Percentiles rank a stretch among this genome's conserved stretches.
These are phyloP conservation scores for Lotus japonicus DNA, from an alignment of 306 rosid species.

Conservation along the genomic window DNA sequence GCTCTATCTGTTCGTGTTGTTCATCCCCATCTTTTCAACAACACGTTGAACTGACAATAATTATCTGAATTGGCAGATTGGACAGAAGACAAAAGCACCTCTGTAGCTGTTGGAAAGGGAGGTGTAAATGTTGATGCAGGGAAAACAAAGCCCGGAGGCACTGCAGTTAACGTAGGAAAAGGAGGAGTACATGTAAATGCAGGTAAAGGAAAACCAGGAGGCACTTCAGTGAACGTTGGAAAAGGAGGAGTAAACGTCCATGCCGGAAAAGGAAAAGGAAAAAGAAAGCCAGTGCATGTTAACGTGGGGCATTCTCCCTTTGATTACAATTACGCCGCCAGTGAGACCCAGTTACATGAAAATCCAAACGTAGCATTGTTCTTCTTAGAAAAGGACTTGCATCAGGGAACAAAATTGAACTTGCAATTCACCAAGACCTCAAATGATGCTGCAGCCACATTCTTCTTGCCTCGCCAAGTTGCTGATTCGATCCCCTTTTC, in stretches of 20 bases:
- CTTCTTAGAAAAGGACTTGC: conserved; percentile 67
- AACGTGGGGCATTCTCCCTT: conserved; percentile 2
- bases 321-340: not conserved
- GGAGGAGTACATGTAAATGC: conserved; percentile 25
- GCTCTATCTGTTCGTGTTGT: too few relatives aligned
- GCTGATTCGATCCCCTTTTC: conserved; percentile 66
- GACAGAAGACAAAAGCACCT: conserved; percentile 52
- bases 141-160: conserved; percentile 10
- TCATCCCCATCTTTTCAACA: too few relatives aligned
- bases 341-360: conserved; percentile 53
- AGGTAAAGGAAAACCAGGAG: not conserved
- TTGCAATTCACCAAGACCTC: conserved; percentile 48
- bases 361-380: conserved; percentile 56
- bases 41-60: not conserved
- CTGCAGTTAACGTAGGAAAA: conserved; percentile 17
- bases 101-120: conserved; percentile 45
- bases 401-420: conserved; percentile 39
- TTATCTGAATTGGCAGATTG: conserved; percentile 23
- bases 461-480: conserved; percentile 33
- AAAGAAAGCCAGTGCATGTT: conserved; percentile 44
- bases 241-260: conserved; percentile 27
- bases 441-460: not conserved
- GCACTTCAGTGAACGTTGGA: conserved; percentile 3
- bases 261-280: conserved; percentile 27
- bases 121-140: conserved; percentile 14